Evolutionary conservation across 164 flowering plant species (phyloP).

Genomic region (Tetracentron sinense): DNA sequence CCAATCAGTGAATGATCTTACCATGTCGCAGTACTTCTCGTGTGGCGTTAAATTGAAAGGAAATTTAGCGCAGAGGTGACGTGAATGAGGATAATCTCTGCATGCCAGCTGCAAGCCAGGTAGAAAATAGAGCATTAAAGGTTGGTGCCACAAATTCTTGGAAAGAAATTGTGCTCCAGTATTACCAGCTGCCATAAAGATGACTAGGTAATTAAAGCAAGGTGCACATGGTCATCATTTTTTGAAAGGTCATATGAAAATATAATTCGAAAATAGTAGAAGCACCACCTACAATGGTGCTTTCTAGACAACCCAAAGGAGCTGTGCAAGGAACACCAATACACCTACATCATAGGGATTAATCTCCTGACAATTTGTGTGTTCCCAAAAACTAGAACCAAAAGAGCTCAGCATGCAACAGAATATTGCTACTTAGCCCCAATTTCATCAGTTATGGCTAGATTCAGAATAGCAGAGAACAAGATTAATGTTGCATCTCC

Average conservation of each 20-base stretch:
- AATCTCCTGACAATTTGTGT: not conserved
- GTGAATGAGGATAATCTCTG: conserved; percentile 85
- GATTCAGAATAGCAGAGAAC: no score
- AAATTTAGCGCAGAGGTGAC: conserved; percentile 70
- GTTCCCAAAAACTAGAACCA: conserved; percentile 5
- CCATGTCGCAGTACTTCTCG: conserved; percentile 61
- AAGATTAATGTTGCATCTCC: no score
- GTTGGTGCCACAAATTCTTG: conserved; percentile 1
- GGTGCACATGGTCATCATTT: not conserved
- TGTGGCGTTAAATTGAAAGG: conserved; percentile 62
- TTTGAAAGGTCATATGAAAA: no score
- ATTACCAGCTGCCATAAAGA: no score
- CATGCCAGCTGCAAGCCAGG: conserved; percentile 71
- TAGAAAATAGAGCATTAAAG: conserved; percentile 1
- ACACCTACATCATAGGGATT: not conserved
- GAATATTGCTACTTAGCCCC: conserved; percentile 4
- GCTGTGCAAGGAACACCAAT: conserved; percentile 10
- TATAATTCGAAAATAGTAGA: not conserved
- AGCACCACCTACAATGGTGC: not conserved
- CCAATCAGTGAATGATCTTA: conserved; percentile 18
- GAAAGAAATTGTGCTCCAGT: not conserved
- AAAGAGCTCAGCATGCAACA: conserved; percentile 12
- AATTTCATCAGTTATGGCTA: not conserved
- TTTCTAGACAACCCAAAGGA: not conserved
- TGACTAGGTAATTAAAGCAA: no score